Percentiles rank a stretch among this genome's conserved stretches.
These are phyloP conservation scores for Penicillium frequentans DNA, from an alignment of 2,329 filamentous ascomycete genomes.

Conservation along the genomic window DNA sequence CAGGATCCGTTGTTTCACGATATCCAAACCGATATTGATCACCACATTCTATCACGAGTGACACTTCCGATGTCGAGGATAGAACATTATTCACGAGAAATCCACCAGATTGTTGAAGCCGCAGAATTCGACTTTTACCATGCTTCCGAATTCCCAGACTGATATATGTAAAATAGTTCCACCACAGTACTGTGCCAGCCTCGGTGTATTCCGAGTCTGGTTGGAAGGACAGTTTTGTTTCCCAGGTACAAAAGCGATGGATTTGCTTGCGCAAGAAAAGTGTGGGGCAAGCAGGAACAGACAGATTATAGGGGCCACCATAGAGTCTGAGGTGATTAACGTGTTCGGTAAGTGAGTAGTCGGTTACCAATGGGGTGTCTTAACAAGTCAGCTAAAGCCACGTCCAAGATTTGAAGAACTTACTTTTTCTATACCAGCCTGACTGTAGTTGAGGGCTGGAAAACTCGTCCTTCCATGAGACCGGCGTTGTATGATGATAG, in stretches of 20 bases:
- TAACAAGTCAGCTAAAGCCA: not conserved
- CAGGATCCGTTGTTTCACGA: not conserved
- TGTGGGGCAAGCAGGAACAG: slow-evolving; percentile 52
- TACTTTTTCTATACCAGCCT: slow-evolving; percentile 44
- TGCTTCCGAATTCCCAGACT: slow-evolving; percentile 41
- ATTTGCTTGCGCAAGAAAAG: slow-evolving; percentile 58
- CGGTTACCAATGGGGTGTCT: slow-evolving; percentile 52
- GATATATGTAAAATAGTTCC: slow-evolving; percentile 51
- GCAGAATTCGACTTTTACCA: slow-evolving; percentile 21
- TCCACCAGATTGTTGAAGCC: slow-evolving; percentile 26
- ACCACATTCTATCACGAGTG: slow-evolving; percentile 32
- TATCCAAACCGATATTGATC: slow-evolving; percentile 31
- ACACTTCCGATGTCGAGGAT: slow-evolving; percentile 17
- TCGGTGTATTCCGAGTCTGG: slow-evolving; percentile 48
- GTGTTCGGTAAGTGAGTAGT: slow-evolving; percentile 49
- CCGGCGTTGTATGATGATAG: slow-evolving; percentile 12
- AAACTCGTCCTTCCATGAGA: slow-evolving; percentile 41
- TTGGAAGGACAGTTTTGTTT: slow-evolving; percentile 48
- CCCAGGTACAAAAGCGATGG: slow-evolving; percentile 44
- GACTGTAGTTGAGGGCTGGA: slow-evolving; percentile 20
- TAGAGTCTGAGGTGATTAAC: slow-evolving; percentile 49
- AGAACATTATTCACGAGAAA: slow-evolving; percentile 14
- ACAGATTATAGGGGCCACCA: slow-evolving; percentile 55
- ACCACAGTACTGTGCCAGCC: slow-evolving; percentile 56
- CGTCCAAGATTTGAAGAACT: slow-evolving; percentile 6